Base-by-base conservation (phyloP, 768 basidiomycete genomes). In the Pleurotus platypus region DNA sequence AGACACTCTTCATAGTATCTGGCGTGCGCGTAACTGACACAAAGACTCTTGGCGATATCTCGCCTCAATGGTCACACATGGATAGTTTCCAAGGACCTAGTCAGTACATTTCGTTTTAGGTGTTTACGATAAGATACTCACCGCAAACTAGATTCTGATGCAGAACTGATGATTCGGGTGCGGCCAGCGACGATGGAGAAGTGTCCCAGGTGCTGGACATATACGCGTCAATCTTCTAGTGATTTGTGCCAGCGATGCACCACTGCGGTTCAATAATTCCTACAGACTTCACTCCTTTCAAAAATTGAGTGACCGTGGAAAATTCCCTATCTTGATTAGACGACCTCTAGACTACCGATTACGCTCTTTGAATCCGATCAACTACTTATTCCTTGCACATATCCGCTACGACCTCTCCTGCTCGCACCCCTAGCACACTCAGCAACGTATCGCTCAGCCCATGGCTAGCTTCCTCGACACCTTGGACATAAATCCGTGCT, bases 131-230 rank as follows among this genome's bases (percentile, higher is more conserved):
- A 35, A 35, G 30, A 35, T 35, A 11, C 30, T 35, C 30, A 35
- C 30, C 30, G 1, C 42, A 22, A 16, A 15, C 53, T 48, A 66
- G 68, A 63, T 8, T 65, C 58, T 51, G 72, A 73, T 20, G 66
- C 69, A 38, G 69, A 65, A 13, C 40, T 86, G 2, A 72, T 69
- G 0, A 71, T 92, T 54, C 78, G 80, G 12, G 74, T 90, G n/a
- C 75, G 77, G 15, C 87, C 90, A 13, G 82, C 92, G 9, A 72
- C 69, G 3, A 59, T 70, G 51, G 65, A 74, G 18, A 95, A 96
- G 68, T 98, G 96, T 67, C 91, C 94, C 20, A 82, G 95, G 13
- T 98, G 96, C 69, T 97, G 95, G 94, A 87, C 84, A 5, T 88
- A 79, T 66, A 86, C 84, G 2, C 78, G 87, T 12, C 62, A 67